Evolutionary conservation across 805 yeast species (phyloP).

Genomic region (Candida railenensis): DNA sequence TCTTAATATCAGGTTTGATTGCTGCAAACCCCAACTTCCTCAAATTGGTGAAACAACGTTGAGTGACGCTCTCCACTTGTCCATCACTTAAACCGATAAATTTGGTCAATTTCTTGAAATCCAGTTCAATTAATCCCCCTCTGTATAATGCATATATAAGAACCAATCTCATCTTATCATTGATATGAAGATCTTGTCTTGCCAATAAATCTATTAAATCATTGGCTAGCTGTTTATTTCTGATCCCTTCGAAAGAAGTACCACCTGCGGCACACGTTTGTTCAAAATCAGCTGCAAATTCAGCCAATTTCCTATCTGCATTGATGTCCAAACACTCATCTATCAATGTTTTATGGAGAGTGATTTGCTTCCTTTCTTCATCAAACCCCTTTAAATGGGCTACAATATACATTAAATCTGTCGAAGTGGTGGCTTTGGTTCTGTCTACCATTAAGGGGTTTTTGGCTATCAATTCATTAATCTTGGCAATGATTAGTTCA

Average conservation of each 20-base stretch:
- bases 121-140: conserved; percentile 76
- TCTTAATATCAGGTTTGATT: conserved; percentile 39
- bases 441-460: conserved; percentile 77
- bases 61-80: conserved; percentile 58
- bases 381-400: conserved; percentile 69
- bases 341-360: conserved; percentile 58
- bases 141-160: conserved; percentile 75
- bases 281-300: conserved; percentile 75
- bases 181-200: conserved; percentile 46
- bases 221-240: conserved; percentile 58
- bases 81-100: conserved; percentile 48
- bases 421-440: conserved; percentile 58
- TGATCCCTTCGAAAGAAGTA: conserved; percentile 62
- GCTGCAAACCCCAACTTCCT: conserved; percentile 57
- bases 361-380: conserved; percentile 59
- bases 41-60: conserved; percentile 41
- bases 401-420: conserved; percentile 74
- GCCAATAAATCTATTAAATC: conserved; percentile 57
- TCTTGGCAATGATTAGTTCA: conserved; percentile 55
- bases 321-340: conserved; percentile 65
- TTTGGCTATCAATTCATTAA: conserved; percentile 64
- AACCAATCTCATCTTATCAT: conserved; percentile 74
- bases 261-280: conserved; percentile 80
- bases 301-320: conserved; percentile 59
- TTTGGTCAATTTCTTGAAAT: conserved; percentile 64